phyloP scores from a whole-genome alignment of 2,329 filamentous ascomycete genomes.

The Stemphylium beticola region DNA sequence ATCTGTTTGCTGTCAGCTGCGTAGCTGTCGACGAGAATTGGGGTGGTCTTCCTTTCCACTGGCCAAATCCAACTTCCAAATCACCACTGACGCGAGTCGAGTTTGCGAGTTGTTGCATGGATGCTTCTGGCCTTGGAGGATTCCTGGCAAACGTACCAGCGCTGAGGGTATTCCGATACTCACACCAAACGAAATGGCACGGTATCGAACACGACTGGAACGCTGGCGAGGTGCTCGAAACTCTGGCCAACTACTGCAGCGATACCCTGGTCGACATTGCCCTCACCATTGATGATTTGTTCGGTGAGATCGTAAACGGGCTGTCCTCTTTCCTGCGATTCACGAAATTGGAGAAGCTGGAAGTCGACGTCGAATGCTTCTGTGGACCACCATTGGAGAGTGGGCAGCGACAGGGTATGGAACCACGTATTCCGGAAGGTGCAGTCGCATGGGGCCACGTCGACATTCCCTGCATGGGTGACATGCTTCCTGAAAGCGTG shows the following conservation, averaged over 20 bases:
- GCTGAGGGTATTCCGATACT: constrained; percentile 40
- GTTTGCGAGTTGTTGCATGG: constrained; percentile 42
- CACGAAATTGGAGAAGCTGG: constrained; percentile 29
- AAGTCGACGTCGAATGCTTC: constrained; percentile 41
- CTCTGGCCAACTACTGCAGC: constrained; percentile 33
- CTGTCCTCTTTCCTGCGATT: constrained; percentile 40
- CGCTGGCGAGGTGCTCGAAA: constrained; percentile 37
- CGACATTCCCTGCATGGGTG: constrained; percentile 45
- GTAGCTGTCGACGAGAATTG: constrained; percentile 42
- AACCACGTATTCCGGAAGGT: constrained; percentile 25
- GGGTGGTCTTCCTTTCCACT: constrained; percentile 37
- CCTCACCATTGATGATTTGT: constrained; percentile 41
- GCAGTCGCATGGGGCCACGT: constrained; percentile 31
- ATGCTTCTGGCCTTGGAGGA: constrained; percentile 31
- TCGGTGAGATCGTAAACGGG: constrained; percentile 41
- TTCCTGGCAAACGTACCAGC: constrained; percentile 35
- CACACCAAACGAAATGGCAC: constrained; percentile 44
- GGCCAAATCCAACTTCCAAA: constrained; percentile 26
- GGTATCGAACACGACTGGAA: constrained; percentile 44
- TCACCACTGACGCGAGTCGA: constrained; percentile 38
- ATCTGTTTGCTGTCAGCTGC: constrained; percentile 40
- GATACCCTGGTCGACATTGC: constrained; percentile 35
- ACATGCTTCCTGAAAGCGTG: constrained; percentile 41
- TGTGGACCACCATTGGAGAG: constrained; percentile 45
- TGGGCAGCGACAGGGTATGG: constrained; percentile 35